These are phyloP conservation scores for Aspergillus ruber DNA, from an alignment of 2,329 filamentous ascomycete species.

Conservation along the genomic window DNA sequence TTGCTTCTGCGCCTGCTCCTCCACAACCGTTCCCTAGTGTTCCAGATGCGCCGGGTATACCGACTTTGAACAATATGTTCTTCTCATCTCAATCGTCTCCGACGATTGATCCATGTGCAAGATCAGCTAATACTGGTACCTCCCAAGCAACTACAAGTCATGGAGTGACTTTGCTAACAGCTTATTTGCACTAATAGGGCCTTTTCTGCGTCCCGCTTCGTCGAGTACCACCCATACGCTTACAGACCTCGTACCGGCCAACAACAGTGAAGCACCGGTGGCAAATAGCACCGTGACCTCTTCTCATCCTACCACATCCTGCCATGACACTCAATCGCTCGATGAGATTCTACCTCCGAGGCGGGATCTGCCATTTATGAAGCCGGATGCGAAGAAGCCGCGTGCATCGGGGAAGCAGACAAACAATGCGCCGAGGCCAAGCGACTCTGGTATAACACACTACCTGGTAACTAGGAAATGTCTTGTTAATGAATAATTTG, in stretches of 20 bases:
- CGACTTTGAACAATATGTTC: constrained; percentile 5
- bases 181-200: neutral
- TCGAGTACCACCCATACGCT: constrained; percentile 4
- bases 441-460: neutral
- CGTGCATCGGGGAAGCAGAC: neutral
- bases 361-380: constrained; percentile 36
- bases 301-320: constrained; percentile 19
- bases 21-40: constrained; percentile 1
- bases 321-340: constrained; percentile 22
- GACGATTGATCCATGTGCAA: neutral
- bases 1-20: constrained; percentile 4
- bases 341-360: constrained; percentile 37
- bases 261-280: neutral
- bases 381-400: constrained; percentile 16
- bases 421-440: neutral
- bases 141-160: neutral
- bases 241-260: neutral
- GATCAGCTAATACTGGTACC: constrained; percentile 5
- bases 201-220: constrained; percentile 6
- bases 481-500: neutral
- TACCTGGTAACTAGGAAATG: neutral
- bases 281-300: neutral
- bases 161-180: neutral
- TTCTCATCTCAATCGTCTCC: constrained; percentile 2
- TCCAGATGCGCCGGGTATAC: neutral